Base-by-base conservation (phyloP, 2,329 filamentous ascomycete species). In the Colletotrichum sp. region DNA sequence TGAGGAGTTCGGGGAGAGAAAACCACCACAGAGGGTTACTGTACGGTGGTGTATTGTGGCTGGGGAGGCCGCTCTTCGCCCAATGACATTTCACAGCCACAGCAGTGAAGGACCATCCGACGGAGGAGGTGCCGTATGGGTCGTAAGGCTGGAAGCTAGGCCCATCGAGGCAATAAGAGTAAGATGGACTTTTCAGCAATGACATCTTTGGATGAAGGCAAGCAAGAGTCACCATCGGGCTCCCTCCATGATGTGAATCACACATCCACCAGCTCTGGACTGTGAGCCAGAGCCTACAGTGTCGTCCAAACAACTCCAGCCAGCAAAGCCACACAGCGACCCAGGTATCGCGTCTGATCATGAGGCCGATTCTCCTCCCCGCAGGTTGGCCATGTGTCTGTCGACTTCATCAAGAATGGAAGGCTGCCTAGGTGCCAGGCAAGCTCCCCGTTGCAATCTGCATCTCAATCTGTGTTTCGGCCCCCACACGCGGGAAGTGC, bases 51-150 rank as follows among this genome's bases (percentile, higher is more conserved):
- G 24, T 6, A 26, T 59, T 59, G 73, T 75, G 73, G 73, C 73
- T 75, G 70, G 57, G 69, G 64, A 68, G 70, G 59, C 43, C 64
- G n/a, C 70, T 73, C 59, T 57, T 36, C 30, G 16, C 32, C 48
- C 48, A 59, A 43, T 60, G 34, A 69, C 32, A 61, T 18, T 24
- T 8, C 48, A 24, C 67, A 69, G 59, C 67, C 57, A 36, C 32
- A 21, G 32, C 64, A 30, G 24, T 18, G 61, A 63, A 21, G 59
- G 26, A 63, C 59, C 12, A 24, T 21, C n/a, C n/a, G 34, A 66
- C 60, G 10, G 36, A 61, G 28, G 24, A 28, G 28, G 60, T 36
- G 70, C 12, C 67, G 32, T 26, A 34, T 60, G 34, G 34, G 55
- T 30, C 34, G 55, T 36, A 61, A 61, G 71, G 65, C 71, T 68